phyloP scores from a whole-genome alignment of 768 basidiomycete genomes.

The Serendipita vermifera region DNA sequence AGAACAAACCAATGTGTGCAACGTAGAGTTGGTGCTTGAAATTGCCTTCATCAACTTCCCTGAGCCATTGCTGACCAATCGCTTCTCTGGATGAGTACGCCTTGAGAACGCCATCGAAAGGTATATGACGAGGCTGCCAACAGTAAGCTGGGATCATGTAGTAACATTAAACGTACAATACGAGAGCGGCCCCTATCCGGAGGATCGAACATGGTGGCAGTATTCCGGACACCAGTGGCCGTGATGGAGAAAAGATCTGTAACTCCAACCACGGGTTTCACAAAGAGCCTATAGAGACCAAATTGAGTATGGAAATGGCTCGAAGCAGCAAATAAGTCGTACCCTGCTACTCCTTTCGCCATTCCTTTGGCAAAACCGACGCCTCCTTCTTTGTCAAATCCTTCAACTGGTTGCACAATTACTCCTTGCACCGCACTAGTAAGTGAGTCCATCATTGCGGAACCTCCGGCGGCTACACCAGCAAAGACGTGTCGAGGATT shows the following conservation, averaged over 20 bases:
- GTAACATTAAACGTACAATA: constrained; percentile 37
- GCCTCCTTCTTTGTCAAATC: constrained; percentile 88
- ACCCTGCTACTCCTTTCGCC: constrained; percentile 94
- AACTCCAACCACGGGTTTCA: constrained; percentile 88
- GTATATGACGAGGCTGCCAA: constrained; percentile 64
- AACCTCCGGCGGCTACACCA: constrained; percentile 90
- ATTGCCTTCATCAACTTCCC: constrained; percentile 78
- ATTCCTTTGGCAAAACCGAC: constrained; percentile 96
- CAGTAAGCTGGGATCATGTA: constrained; percentile 10
- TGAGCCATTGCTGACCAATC: constrained; percentile 93
- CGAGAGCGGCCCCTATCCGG: constrained; percentile 78
- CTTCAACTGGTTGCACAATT: constrained; percentile 92
- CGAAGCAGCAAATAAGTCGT: constrained; percentile 16
- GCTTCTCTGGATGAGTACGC: constrained; percentile 87
- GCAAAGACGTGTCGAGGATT: constrained; percentile 97
- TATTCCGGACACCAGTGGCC: constrained; percentile 86
- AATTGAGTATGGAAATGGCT: neutral
- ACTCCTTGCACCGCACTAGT: constrained; percentile 95
- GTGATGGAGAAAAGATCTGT: constrained; percentile 94
- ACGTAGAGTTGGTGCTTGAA: constrained; percentile 79
- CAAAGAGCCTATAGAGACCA: constrained; percentile 3
- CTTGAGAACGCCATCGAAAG: constrained; percentile 74
- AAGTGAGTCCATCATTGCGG: constrained; percentile 85
- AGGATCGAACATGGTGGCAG: constrained; percentile 94
- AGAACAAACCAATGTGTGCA: constrained; percentile 69